Conservation (phyloP, 306 rosid species). For the Rosa lucieae region DNA sequence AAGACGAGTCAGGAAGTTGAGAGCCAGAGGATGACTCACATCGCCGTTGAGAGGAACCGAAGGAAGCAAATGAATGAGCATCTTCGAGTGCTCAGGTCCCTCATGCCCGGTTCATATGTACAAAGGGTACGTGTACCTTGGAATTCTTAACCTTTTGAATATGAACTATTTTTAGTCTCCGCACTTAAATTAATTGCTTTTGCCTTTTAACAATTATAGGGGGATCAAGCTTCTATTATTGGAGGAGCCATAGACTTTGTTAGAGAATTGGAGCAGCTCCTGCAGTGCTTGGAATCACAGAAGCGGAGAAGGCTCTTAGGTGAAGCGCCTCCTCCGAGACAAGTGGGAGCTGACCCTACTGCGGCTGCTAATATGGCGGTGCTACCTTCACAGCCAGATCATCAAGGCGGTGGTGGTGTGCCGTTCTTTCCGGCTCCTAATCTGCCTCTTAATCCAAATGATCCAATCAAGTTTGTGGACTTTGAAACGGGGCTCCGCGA, state of each 20-base stretch:
- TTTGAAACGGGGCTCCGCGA: constrained; percentile 59
- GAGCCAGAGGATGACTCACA: constrained; percentile 95
- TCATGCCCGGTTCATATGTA: constrained; percentile 97
- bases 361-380: background rate
- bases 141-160: background rate
- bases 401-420: constrained; percentile 23
- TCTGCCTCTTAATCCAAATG: constrained; percentile 40
- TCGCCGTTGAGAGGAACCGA: constrained; percentile 84
- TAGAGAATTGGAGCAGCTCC: constrained; percentile 90
- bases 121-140: constrained; percentile 58
- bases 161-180: background rate
- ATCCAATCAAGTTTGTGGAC: constrained; percentile 56
- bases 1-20: constrained; percentile 90
- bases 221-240: constrained; percentile 98
- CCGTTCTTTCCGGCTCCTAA: constrained; percentile 38
- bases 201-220: constrained; percentile 36
- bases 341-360: constrained; percentile 27
- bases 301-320: constrained; percentile 79
- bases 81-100: constrained; percentile 87
- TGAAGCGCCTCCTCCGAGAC: constrained; percentile 50
- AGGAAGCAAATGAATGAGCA: constrained; percentile 98
- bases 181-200: background rate
- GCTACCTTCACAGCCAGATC: constrained; percentile 22
- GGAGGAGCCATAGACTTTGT: constrained; percentile 98
- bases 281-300: constrained; percentile 91